Base-by-base conservation (phyloP, 1,284 basidiomycete species). In the Tylopilus sp. region DNA sequence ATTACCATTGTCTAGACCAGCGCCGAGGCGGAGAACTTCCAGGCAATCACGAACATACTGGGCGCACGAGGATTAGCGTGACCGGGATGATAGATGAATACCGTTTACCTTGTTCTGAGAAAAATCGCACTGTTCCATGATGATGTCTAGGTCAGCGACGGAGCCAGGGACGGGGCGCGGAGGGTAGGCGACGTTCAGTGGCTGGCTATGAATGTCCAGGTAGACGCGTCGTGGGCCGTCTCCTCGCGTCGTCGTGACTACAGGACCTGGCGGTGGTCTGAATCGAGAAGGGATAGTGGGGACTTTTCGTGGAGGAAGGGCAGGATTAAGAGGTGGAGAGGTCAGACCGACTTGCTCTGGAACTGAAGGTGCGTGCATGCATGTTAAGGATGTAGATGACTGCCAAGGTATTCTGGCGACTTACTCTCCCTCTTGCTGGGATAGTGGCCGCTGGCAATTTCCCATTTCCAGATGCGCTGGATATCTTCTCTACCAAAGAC, bases 401-500 rank as follows among this genome's bases (percentile, higher is more conserved):
- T 31, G 34, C 46, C n/a, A 48, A 26, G 44, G 28, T 10, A 23
- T 18, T 38, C 30, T 4, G 37, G 45, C 2, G 39, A 78, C 87
- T 59, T 66, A 93, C 91, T 78, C 59, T 77, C 74, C 49, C 80
- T 75, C 45, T 79, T 76, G 67, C 88, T 92, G 2, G 94, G 93
- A 71, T 93, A 92, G 68, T 96, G 92, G 1, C 94, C 94, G 57
- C 89, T 89, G 37, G 80, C 73, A 48, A 97, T 79, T 70, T 97
- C 93, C 92, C 92, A 97, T 57, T 86, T 76, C 93, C 93, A 97
- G 68, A 97, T 89, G 59, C 83, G 78, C 57, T 86, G 84, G 34
- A 95, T 64, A 62, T 96, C 91, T 45, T 86, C 83, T 42, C 80
- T 74, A 37, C 76, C 76, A 55, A 87, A 86, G 35, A 97, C 84